A percentile compares a stretch with the other conserved stretches of the same genome.
phyloP scores from a whole-genome alignment of 495 filamentous ascomycete species.

The Aspergillus baeticus region DNA sequence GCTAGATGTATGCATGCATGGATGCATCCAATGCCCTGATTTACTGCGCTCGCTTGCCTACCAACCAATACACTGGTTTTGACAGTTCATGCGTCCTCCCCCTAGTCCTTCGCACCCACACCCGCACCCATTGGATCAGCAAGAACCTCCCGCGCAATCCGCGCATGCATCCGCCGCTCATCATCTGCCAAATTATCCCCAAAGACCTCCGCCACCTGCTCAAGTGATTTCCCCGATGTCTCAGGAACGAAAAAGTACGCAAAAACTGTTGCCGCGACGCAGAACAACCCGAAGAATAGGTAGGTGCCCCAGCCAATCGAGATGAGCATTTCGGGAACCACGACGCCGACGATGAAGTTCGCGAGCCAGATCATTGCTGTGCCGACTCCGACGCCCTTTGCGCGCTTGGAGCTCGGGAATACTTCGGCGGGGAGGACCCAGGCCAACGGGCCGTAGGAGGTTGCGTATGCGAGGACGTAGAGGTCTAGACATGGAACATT shows the following conservation, averaged over 20 bases:
- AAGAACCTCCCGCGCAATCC: too few relatives aligned
- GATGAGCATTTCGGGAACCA: conserved; percentile 70
- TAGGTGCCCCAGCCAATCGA: conserved; percentile 69
- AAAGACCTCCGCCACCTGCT: conserved; percentile 66
- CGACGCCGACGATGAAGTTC: conserved; percentile 67
- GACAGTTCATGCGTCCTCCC: too few relatives aligned
- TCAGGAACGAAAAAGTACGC: conserved; percentile 55
- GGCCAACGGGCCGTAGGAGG: conserved; percentile 19
- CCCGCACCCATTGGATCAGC: too few relatives aligned
- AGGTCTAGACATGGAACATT: neutral
- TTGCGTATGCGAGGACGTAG: conserved; percentile 17
- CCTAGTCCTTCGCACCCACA: too few relatives aligned
- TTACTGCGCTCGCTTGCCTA: too few relatives aligned
- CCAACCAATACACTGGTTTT: too few relatives aligned
- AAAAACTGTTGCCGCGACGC: conserved; percentile 56
- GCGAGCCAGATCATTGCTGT: conserved; percentile 48
- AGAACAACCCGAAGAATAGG: conserved; percentile 67
- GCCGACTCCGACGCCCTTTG: conserved; percentile 21
- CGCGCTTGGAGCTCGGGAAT: conserved; percentile 20
- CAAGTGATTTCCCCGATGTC: conserved; percentile 48
- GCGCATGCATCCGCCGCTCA: too few relatives aligned
- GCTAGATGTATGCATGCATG: too few relatives aligned
- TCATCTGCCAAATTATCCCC: conserved; percentile 27
- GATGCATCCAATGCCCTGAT: too few relatives aligned
- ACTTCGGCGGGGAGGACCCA: conserved; percentile 27